A percentile compares a stretch with the other conserved stretches of the same genome.
These are phyloP conservation scores for Phellinidium pouzarii DNA, from an alignment of 1,284 basidiomycete genomes.

Conservation along the genomic window DNA sequence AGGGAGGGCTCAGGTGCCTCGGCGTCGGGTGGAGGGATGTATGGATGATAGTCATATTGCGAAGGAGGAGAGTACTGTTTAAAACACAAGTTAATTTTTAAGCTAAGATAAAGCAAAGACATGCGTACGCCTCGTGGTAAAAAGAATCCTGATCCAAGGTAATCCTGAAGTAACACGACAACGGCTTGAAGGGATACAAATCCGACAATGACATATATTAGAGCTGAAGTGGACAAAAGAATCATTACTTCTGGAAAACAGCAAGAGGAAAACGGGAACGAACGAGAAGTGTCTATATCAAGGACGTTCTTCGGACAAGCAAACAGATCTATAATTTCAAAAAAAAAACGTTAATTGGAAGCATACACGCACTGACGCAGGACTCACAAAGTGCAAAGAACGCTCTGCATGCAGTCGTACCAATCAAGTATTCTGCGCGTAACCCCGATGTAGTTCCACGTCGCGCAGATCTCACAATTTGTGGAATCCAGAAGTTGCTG, in stretches of 20 bases:
- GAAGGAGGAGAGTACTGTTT: slow-evolving; percentile 54
- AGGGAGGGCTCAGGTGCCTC: slow-evolving; percentile 68
- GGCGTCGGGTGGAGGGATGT: slow-evolving; percentile 60
- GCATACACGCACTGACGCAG: background rate
- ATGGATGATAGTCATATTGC: slow-evolving; percentile 80
- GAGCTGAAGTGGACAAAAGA: slow-evolving; percentile 31
- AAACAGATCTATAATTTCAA: slow-evolving; percentile 78
- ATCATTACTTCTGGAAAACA: background rate
- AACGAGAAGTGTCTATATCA: slow-evolving; percentile 66
- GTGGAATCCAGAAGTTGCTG: slow-evolving; percentile 75
- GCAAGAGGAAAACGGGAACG: slow-evolving; percentile 8
- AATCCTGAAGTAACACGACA: slow-evolving; percentile 69
- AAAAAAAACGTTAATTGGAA: no score
- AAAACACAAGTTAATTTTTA: background rate
- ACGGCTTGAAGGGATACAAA: slow-evolving; percentile 62
- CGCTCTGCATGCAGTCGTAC: slow-evolving; percentile 66
- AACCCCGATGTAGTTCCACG: slow-evolving; percentile 68
- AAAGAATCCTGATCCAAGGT: slow-evolving; percentile 79
- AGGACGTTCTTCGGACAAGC: slow-evolving; percentile 81
- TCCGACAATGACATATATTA: slow-evolving; percentile 57
- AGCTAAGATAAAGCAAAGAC: background rate
- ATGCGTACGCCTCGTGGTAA: slow-evolving; percentile 48
- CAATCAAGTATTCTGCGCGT: slow-evolving; percentile 66
- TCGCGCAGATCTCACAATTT: slow-evolving; percentile 72
- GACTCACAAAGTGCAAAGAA: slow-evolving; percentile 70